These are phyloP conservation scores for Cucumis hystrix DNA, from an alignment of 306 rosid genomes.

Conservation along the genomic window DNA sequence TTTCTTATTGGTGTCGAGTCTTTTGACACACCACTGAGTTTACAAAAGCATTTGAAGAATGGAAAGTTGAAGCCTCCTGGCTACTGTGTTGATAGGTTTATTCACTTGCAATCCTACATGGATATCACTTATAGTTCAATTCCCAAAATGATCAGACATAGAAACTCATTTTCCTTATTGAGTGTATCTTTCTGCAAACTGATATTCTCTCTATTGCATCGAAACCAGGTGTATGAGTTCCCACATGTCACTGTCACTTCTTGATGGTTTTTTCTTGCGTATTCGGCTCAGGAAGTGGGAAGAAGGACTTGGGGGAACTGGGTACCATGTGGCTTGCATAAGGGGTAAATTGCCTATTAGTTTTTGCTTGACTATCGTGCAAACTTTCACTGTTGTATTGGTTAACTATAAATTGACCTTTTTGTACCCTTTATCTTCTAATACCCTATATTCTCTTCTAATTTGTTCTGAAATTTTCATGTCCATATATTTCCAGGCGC, in stretches of 20 bases:
- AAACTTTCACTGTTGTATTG: neutral
- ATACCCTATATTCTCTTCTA: neutral
- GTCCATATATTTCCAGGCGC: constrained; percentile 25
- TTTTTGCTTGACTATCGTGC: neutral
- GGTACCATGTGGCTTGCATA: constrained; percentile 76
- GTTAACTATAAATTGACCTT: neutral
- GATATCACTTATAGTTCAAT: neutral
- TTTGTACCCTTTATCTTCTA: neutral
- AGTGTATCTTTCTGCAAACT: neutral
- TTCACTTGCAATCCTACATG: neutral
- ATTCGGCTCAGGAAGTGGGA: constrained; percentile 84
- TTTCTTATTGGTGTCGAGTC: neutral
- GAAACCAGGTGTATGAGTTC: constrained; percentile 57
- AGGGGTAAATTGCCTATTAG: constrained; percentile 35
- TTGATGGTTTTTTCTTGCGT: constrained; percentile 79
- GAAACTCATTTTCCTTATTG: neutral
- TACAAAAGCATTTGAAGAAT: neutral
- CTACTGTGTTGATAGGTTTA: neutral
- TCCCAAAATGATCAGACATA: too few relatives aligned
- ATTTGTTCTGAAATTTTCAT: neutral
- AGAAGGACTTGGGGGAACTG: constrained; percentile 68
- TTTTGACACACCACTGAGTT: neutral
- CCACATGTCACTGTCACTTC: constrained; percentile 28
- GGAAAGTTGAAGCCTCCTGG: neutral
- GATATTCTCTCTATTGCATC: constrained; percentile 1